Percentiles rank a stretch among this genome's conserved stretches.
These are phyloP conservation scores for Pythium guiyangense DNA, from an alignment of 352 stramenopile species.

Conservation along the genomic window DNA sequence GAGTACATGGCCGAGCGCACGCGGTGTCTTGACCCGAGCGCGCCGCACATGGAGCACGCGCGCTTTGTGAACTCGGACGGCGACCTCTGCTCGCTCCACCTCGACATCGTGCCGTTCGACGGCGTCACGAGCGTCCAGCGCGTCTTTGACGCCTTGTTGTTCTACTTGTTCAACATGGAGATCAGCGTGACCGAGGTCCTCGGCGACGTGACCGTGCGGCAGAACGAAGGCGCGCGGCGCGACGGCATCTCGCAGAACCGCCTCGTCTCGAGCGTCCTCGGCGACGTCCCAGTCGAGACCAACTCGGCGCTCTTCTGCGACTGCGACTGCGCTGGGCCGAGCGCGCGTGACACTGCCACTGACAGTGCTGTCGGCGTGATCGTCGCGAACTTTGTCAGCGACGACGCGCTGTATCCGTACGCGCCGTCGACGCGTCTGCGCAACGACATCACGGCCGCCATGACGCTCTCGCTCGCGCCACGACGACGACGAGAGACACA, in stretches of 20 bases:
- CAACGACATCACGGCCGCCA: slow-evolving; percentile 24
- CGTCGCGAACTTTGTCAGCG: slow-evolving; percentile 30
- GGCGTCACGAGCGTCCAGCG: slow-evolving; percentile 21
- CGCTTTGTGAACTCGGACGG: slow-evolving; percentile 27
- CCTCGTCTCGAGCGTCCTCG: slow-evolving; percentile 23
- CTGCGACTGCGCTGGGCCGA: no score
- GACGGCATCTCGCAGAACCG: slow-evolving; percentile 37
- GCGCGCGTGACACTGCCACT: slow-evolving; percentile 16
- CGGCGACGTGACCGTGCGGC: slow-evolving; percentile 42
- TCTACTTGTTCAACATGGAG: slow-evolving; percentile 38
- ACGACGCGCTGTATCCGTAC: slow-evolving; percentile 44
- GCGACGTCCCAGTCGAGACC: slow-evolving; percentile 23
- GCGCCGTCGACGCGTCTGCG: slow-evolving; percentile 22
- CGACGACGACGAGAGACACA: background rate
- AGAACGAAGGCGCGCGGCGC: slow-evolving; percentile 53
- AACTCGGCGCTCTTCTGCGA: slow-evolving; percentile 30
- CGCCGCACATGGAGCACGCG: slow-evolving; percentile 1
- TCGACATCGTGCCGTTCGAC: slow-evolving; percentile 36
- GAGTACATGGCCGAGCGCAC: slow-evolving; percentile 9
- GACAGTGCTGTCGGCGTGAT: slow-evolving; percentile 25
- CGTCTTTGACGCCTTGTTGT: slow-evolving; percentile 34
- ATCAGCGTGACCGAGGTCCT: slow-evolving; percentile 45
- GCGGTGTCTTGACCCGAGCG: background rate
- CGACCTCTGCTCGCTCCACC: slow-evolving; percentile 26
- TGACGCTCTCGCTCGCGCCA: slow-evolving; percentile 8